Evolutionary conservation across 2,329 filamentous ascomycete species (phyloP).

Genomic region (Trichoderma oligosporum): DNA sequence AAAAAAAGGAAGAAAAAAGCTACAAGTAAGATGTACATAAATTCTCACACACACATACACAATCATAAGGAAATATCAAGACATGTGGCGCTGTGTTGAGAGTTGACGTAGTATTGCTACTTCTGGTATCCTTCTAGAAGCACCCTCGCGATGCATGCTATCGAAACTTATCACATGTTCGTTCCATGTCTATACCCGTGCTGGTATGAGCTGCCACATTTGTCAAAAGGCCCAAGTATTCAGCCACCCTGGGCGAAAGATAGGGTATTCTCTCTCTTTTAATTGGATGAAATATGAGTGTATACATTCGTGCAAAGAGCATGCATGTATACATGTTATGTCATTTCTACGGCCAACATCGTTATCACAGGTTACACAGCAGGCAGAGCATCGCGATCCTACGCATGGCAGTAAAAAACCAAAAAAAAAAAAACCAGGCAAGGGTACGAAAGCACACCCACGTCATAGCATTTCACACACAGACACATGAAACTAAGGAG

Average conservation of each 20-base stretch:
- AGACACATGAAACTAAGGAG: background rate
- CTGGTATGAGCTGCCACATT: background rate
- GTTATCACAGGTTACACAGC: background rate
- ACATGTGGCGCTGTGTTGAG: no score
- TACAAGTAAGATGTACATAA: no score
- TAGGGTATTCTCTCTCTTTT: no score
- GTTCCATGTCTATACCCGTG: background rate
- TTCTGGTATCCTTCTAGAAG: background rate
- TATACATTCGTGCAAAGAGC: no score
- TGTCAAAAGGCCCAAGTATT: background rate
- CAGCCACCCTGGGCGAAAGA: background rate
- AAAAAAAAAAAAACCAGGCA: no score
- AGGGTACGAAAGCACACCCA: background rate
- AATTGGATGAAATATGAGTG: no score
- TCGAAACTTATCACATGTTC: background rate
- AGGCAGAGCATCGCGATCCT: background rate
- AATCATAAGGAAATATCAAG: no score
- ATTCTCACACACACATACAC: no score
- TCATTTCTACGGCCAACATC: background rate
- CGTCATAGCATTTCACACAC: slow-evolving; percentile 6
- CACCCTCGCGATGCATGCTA: background rate
- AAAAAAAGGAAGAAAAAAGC: no score
- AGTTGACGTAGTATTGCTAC: background rate
- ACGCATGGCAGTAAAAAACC: background rate
- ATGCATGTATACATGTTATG: background rate